Evolutionary conservation across 2,329 filamentous ascomycete species (phyloP).

Genomic region (Colletotrichum truncatum): DNA sequence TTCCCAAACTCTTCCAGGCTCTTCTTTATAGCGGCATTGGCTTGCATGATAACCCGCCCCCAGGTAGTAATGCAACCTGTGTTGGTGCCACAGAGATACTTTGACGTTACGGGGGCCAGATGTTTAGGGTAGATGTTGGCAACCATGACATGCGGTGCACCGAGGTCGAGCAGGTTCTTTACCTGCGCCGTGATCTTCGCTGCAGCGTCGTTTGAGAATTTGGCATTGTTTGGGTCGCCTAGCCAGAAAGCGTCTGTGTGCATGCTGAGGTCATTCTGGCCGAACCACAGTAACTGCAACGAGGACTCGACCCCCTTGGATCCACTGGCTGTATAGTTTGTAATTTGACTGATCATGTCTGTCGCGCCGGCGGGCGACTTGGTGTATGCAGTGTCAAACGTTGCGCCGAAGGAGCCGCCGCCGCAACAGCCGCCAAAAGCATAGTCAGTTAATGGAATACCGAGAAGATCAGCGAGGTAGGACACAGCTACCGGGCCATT

Average conservation of each 20-base stretch:
- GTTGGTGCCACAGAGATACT: background rate
- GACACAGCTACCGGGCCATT: slow-evolving; percentile 12
- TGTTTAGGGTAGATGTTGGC: slow-evolving; percentile 1
- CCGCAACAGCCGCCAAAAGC: slow-evolving; percentile 14
- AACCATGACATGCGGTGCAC: background rate
- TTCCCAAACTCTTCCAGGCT: background rate
- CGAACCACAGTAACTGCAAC: slow-evolving; percentile 2
- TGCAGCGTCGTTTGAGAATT: background rate
- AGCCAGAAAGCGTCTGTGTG: slow-evolving; percentile 11
- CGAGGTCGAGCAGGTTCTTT: background rate
- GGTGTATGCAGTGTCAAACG: slow-evolving; percentile 11
- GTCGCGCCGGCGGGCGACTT: slow-evolving; percentile 2
- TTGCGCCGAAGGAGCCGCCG: slow-evolving; percentile 6
- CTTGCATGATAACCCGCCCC: background rate
- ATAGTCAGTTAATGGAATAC: background rate
- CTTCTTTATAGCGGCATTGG: background rate
- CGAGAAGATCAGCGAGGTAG: slow-evolving; percentile 12
- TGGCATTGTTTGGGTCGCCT: background rate
- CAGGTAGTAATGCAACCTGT: background rate
- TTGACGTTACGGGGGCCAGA: background rate
- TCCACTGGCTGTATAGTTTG: background rate
- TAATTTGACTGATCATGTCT: background rate
- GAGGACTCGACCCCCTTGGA: background rate
- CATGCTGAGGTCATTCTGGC: slow-evolving; percentile 4
- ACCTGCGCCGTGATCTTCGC: slow-evolving; percentile 3